Evolutionary conservation across 2,329 filamentous ascomycete genomes (phyloP).

Genomic region (Cordyceps cicadae): DNA sequence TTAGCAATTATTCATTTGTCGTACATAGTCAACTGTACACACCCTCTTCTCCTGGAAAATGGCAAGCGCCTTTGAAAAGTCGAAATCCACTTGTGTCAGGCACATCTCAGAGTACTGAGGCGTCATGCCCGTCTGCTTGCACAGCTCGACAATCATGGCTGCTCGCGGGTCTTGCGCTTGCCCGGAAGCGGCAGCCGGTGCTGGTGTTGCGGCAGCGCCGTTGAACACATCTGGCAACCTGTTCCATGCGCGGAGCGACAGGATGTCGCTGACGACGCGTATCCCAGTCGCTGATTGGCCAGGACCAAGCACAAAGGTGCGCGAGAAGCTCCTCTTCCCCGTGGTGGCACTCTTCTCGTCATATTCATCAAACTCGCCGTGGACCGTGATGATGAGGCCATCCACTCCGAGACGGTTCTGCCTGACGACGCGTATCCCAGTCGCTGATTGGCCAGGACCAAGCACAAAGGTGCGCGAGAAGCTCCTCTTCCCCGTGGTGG

Average conservation of each 20-base stretch:
- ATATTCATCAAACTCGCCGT: constrained; percentile 76
- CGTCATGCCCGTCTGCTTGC: constrained; percentile 72
- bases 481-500: constrained; percentile 57
- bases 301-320: constrained; percentile 71
- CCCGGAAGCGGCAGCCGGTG: constrained; percentile 18
- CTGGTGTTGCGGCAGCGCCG: constrained; percentile 18
- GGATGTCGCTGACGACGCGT: constrained; percentile 71
- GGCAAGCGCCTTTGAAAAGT: constrained; percentile 64
- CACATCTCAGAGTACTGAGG: constrained; percentile 73
- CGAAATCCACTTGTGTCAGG: constrained; percentile 69
- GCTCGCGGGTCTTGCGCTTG: constrained; percentile 44
- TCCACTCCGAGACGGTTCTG: constrained; percentile 60
- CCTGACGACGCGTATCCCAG: constrained; percentile 56
- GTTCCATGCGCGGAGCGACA: constrained; percentile 61
- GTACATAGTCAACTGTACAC: constrained; percentile 20
- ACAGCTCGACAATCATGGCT: constrained; percentile 66
- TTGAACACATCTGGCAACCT: constrained; percentile 38
- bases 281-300: constrained; percentile 57
- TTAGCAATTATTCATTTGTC: constrained; percentile 8
- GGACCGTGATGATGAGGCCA: constrained; percentile 69
- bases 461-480: constrained; percentile 78
- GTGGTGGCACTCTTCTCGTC: constrained; percentile 47
- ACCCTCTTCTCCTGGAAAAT: constrained; percentile 73
- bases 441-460: constrained; percentile 60
- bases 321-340: constrained; percentile 69